Conservation (phyloP, 805 yeast genomes). For the Saccharomycopsis sp. region DNA sequence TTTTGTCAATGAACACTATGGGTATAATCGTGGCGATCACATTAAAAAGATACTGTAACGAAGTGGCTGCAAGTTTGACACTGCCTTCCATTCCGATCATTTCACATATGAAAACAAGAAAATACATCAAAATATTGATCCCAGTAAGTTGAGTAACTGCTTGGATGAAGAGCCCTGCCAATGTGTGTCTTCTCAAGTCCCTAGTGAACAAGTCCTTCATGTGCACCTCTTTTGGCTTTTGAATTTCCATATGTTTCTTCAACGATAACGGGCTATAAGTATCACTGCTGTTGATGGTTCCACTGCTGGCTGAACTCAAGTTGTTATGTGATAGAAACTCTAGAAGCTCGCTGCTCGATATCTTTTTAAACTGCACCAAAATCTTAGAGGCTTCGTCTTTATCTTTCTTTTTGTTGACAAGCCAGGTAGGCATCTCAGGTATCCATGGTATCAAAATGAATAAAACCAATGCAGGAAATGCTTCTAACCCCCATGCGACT, state of each 20-base stretch:
- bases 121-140: conserved; percentile 38
- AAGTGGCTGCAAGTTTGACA: conserved; percentile 30
- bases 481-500: conserved; percentile 55
- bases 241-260: too few relatives aligned
- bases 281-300: background rate
- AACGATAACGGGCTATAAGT: background rate
- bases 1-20: conserved; percentile 34
- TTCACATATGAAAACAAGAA: conserved; percentile 40
- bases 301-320: background rate
- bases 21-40: conserved; percentile 40
- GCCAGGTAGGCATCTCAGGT: conserved; percentile 60
- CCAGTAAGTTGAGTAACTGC: conserved; percentile 41
- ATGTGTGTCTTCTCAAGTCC: conserved; percentile 31
- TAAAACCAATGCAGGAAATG: conserved; percentile 42
- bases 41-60: conserved; percentile 36
- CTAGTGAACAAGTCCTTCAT: conserved; percentile 13
- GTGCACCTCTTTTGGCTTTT: background rate
- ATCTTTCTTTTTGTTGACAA: conserved; percentile 33
- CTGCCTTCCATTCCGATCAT: conserved; percentile 39
- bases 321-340: background rate
- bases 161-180: conserved; percentile 36
- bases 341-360: conserved; percentile 14
- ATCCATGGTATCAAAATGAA: conserved; percentile 35
- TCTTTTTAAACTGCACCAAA: conserved; percentile 21
- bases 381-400: conserved; percentile 31